Evolutionary conservation across 257 asterid genomes (phyloP), one percentile per base, ranked within the genome.

Genomic region (Fraxinus anomala): DNA sequence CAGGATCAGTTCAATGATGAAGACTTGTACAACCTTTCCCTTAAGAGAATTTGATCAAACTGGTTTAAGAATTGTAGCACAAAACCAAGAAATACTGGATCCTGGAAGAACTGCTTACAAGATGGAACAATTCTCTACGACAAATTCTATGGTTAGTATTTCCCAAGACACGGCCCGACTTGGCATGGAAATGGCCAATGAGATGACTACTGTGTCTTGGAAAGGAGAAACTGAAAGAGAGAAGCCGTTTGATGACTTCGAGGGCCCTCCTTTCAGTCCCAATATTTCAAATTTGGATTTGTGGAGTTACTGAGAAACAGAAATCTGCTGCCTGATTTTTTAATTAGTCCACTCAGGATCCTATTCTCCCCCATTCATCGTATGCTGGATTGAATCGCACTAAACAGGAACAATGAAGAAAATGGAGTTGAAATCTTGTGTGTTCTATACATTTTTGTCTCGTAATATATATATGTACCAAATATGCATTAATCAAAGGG

Each of bases 81-180:
- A 75, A 4, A 67, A 73, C n/a, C 59, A n/a, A 59, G 56, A 30
- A 28, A 44, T 2, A 73, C 8, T 23, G 33, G 75, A 71, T 28
- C 77, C 40, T 10, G 74, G 21, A 23, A 39, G 40, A 40, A 63
- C 69, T 24, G 56, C 37, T 7, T 80, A 81, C 83, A 87, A 85
- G 67, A 77, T 49, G 81, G 96, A 92, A 80, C 86, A 73, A 54
- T 75, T 82, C 68, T 87, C 92, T 3, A 42, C 84, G 2, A 90
- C 84, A 81, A 82, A 86, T 77, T 87, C 97, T 0, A 76, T 80
- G 83, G 82, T 89, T 31, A 88, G 86, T 76, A 80, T 33, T 40
- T 82, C 86, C 30, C 87, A 80, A 34, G 90, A 87, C 19, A 82
- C 88, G 10, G 83, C 36, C 16, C 11, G 82, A 33, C 68, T 79